Evolutionary conservation across 495 filamentous ascomycete species (phyloP).

Genomic region (Penicillium ucsense): DNA sequence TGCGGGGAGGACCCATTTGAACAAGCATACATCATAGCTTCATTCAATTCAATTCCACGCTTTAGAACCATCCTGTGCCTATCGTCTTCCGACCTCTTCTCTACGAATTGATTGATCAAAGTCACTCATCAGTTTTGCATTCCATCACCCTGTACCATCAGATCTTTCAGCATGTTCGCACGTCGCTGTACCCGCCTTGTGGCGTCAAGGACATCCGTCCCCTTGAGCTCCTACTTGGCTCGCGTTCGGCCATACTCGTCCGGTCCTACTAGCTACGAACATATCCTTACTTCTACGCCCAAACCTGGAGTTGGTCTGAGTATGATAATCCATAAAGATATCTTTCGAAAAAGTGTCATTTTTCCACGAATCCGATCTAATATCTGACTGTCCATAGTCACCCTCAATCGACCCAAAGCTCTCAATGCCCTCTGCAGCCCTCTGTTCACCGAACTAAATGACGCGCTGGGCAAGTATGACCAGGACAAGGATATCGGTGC

Average conservation of each 20-base stretch:
- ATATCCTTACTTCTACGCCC: slow-evolving; percentile 69
- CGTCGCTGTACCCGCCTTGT: slow-evolving; percentile 48
- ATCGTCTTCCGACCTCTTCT: too few species aligned
- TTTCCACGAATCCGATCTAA: too few species aligned
- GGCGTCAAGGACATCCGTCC: slow-evolving; percentile 43
- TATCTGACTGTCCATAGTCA: slow-evolving; percentile 46
- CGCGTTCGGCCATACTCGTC: slow-evolving; percentile 48
- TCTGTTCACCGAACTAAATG: slow-evolving; percentile 82
- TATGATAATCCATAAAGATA: slow-evolving; percentile 28
- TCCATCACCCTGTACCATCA: too few species aligned
- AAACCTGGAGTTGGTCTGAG: slow-evolving; percentile 84
- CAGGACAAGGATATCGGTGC: slow-evolving; percentile 56
- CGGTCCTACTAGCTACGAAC: slow-evolving; percentile 54
- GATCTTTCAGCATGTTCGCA: slow-evolving; percentile 39
- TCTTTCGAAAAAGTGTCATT: background rate
- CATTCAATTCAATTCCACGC: background rate
- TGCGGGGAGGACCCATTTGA: slow-evolving; percentile 14
- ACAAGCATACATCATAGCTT: slow-evolving; percentile 12
- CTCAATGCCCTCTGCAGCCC: slow-evolving; percentile 87
- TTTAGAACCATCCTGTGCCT: too few species aligned
- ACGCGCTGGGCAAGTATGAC: slow-evolving; percentile 65
- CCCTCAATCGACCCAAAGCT: slow-evolving; percentile 89
- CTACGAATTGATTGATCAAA: too few species aligned
- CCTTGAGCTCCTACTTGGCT: slow-evolving; percentile 38
- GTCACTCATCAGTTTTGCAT: too few species aligned